Evolutionary conservation across 371 early-diverging fungal species (phyloP), one percentile per base, ranked within the genome.

Genomic region (Lichtheimia ramosa): DNA sequence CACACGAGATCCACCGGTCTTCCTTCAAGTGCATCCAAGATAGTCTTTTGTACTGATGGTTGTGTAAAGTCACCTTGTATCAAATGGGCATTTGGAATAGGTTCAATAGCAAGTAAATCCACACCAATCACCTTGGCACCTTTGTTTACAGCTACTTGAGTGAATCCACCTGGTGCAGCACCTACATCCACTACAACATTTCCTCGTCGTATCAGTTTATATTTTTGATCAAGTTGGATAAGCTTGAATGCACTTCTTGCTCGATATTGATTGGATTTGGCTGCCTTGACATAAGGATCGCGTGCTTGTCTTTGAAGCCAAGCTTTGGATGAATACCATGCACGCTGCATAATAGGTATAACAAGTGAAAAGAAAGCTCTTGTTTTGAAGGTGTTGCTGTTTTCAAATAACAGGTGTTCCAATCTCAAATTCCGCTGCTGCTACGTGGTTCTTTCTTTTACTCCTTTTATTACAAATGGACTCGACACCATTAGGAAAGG

Each of bases 151-250:
- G 85, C 80, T n/a, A 94, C 93, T 70, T 96, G 96, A 61, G 90
- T 84, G 96, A 96, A 97, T 16, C 96, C 93, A 18, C 97, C 96
- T 0, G 97, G 97, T 4, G 91, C 84, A 18, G 95, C 94, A 5
- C 97, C 96, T 55, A 93, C 85, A 67, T 97, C 97, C 34, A 93
- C 75, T 5, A 90, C 80, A 27, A 85, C 77, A 27, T 74, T 48
- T 5, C 83, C 79, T 21, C 70, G 69, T 39, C 75, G 78, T 5
- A 94, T 60, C 13, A 96, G 61, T n/a, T 70, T 66, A 66, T 89
- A 88, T 62, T 87, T 88, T 56, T 90, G 79, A 53, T 93, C 79
- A 28, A 97, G 72, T 60, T 93, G 90, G 8, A 91, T 63, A 10
- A 97, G 79, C 70, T 97, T 97, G 73, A 88, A 96, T 41, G 94